These are phyloP conservation scores for Austropuccinia psidii DNA, from an alignment of 1,284 basidiomycete species.

Conservation along the genomic window DNA sequence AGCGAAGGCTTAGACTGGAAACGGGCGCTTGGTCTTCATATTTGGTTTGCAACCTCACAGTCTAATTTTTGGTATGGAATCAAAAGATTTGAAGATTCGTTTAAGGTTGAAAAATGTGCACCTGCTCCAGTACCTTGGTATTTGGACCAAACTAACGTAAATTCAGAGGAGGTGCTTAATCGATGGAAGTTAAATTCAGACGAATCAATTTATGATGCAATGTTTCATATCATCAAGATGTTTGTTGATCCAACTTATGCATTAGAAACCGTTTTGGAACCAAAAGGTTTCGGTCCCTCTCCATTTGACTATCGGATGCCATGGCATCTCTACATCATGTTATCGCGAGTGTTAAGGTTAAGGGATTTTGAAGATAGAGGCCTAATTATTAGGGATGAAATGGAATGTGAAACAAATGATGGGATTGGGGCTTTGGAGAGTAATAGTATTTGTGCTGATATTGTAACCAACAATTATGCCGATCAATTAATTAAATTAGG, in stretches of 20 bases:
- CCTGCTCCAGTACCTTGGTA: constrained; percentile 55
- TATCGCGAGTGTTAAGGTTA: constrained; percentile 70
- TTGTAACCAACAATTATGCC: constrained; percentile 74
- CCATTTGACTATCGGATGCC: constrained; percentile 72
- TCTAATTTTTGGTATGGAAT: constrained; percentile 37
- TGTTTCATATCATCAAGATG: constrained; percentile 76
- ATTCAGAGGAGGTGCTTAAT: not conserved
- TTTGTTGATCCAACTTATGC: constrained; percentile 55
- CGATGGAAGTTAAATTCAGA: constrained; percentile 35
- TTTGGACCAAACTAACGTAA: constrained; percentile 49
- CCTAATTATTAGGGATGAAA: constrained; percentile 49
- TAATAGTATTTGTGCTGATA: constrained; percentile 72
- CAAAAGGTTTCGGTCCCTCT: constrained; percentile 66
- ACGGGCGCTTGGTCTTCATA: constrained; percentile 75
- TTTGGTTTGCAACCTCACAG: constrained; percentile 66
- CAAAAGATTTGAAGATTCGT: constrained; percentile 56
- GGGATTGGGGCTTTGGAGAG: constrained; percentile 53
- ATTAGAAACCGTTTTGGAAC: constrained; percentile 54
- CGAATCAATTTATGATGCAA: constrained; percentile 56
- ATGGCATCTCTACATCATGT: constrained; percentile 87
- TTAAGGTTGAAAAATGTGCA: constrained; percentile 40
- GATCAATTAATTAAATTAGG: constrained; percentile 73
- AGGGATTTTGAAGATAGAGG: constrained; percentile 76
- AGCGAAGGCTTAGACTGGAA: constrained; percentile 88
- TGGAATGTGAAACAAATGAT: constrained; percentile 7